These are phyloP conservation scores for Cyberlindnera mycetangii DNA, from an alignment of 805 yeast genomes.

Conservation along the genomic window DNA sequence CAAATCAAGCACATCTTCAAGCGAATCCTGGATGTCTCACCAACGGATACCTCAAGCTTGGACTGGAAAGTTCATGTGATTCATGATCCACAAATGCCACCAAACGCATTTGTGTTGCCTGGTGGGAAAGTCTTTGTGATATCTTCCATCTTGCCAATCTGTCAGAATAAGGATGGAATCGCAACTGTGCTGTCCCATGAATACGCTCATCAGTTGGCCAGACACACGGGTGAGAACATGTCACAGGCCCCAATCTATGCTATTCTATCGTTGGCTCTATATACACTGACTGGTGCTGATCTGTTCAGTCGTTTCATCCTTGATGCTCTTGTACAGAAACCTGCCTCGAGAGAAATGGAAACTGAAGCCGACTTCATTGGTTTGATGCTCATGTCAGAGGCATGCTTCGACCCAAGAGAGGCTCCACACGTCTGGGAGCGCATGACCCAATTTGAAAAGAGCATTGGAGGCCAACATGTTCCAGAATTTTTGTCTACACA, in stretches of 20 bases:
- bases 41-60: constrained; percentile 31
- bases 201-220: constrained; percentile 89
- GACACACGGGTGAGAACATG: constrained; percentile 83
- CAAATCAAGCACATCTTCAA: constrained; percentile 62
- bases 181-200: constrained; percentile 97
- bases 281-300: constrained; percentile 59
- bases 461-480: constrained; percentile 26
- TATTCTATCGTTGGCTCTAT: constrained; percentile 48
- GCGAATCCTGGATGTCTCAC: constrained; percentile 58
- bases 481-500: constrained; percentile 82
- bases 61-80: constrained; percentile 85
- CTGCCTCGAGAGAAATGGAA: constrained; percentile 92
- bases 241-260: constrained; percentile 74
- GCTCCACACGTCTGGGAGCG: constrained; percentile 80
- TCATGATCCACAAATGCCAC: constrained; percentile 67
- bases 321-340: constrained; percentile 62
- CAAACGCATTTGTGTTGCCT: constrained; percentile 95
- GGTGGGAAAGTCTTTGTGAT: constrained; percentile 95
- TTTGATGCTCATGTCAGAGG: constrained; percentile 82
- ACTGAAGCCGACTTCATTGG: constrained; percentile 96
- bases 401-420: constrained; percentile 78
- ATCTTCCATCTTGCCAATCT: constrained; percentile 71
- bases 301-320: constrained; percentile 50
- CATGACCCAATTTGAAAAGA: constrained; percentile 57
- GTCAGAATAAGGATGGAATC: constrained; percentile 81